Evolutionary conservation across 2,329 filamentous ascomycete species (phyloP).

Genomic region (Aureobasidium sp.): DNA sequence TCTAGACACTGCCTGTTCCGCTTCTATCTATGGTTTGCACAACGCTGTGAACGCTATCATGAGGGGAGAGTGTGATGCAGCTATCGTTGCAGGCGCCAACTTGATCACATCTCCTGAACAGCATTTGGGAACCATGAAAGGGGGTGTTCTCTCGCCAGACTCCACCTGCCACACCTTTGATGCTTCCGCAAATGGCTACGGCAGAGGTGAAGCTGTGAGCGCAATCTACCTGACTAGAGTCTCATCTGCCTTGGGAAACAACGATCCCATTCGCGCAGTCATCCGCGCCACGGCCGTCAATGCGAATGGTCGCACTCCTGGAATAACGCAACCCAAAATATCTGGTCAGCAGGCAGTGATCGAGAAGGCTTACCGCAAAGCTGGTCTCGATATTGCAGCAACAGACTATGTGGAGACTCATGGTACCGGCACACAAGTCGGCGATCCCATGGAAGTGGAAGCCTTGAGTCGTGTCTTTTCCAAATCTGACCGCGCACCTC

Average conservation of each 20-base stretch:
- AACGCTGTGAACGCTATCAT: neutral
- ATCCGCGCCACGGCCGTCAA: slow-evolving; percentile 31
- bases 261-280: slow-evolving; percentile 38
- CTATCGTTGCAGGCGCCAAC: neutral
- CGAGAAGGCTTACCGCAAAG: slow-evolving; percentile 30
- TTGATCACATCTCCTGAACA: neutral
- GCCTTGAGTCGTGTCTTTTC: neutral
- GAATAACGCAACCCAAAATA: slow-evolving; percentile 30
- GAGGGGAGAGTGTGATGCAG: neutral
- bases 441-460: slow-evolving; percentile 18
- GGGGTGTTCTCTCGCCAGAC: neutral
- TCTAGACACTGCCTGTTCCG: slow-evolving; percentile 42
- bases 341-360: slow-evolving; percentile 34
- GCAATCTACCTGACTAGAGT: slow-evolving; percentile 44
- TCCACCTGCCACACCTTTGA: slow-evolving; percentile 32
- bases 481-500: slow-evolving; percentile 17
- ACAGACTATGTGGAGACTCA: slow-evolving; percentile 33
- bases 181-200: slow-evolving; percentile 42
- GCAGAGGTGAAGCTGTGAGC: slow-evolving; percentile 48
- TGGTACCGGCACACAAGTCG: slow-evolving; percentile 34
- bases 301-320: slow-evolving; percentile 28
- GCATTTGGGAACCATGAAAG: neutral
- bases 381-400: slow-evolving; percentile 26
- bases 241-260: slow-evolving; percentile 39
- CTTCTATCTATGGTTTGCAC: slow-evolving; percentile 35